Base-by-base conservation (phyloP, 2,329 filamentous ascomycete genomes). In the Microsporum ferrugineum region DNA sequence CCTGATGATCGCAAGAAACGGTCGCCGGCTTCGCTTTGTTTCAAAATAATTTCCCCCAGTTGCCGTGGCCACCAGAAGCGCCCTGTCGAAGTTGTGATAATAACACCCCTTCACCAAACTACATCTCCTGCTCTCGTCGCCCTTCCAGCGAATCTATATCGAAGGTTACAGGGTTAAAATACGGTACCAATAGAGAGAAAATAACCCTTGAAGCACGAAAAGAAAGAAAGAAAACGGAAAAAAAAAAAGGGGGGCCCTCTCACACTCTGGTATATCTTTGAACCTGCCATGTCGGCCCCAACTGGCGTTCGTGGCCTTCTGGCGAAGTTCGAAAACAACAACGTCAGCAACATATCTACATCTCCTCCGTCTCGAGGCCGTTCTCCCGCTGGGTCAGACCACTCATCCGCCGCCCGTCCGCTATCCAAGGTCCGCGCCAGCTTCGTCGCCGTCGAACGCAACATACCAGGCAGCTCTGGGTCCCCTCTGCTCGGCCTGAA, bases 241-340 rank as follows among this genome's bases (percentile, higher is more conserved):
- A 55, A 34, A 34, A 34, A 55, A 55, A 55, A 55, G 36, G 33
- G 51, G 51, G 39, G n/a, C 10, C 41, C 36, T 41, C 23, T 62
- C 60, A 57, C 58, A 59, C 17, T 59, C 41, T 39, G 34, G 17
- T 23, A 47, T 38, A 63, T 61, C 47, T 6, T 43, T 43, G 39
- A n/a, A 14, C 36, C 56, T 58, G 59, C 61, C 51, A 65, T 65
- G 63, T 64, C 64, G 53, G 63, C 66, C 38, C 63, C 63, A 57
- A 77, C 72, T 69, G 85, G 84, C 70, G 86, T 89, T 70, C 86
- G 81, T 76, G 88, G 88, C 76, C 83, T 91, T 66, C 81, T 87
- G 68, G 88, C 88, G 70, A 89, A 88, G 81, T 91, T 91, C 72
- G 88, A 91, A 79, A 84, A 84, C 71, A 88, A 84, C 74, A 83